Conservation (phyloP, 805 yeast species). For the Saccharomycopsis oosterbeekiorum region DNA sequence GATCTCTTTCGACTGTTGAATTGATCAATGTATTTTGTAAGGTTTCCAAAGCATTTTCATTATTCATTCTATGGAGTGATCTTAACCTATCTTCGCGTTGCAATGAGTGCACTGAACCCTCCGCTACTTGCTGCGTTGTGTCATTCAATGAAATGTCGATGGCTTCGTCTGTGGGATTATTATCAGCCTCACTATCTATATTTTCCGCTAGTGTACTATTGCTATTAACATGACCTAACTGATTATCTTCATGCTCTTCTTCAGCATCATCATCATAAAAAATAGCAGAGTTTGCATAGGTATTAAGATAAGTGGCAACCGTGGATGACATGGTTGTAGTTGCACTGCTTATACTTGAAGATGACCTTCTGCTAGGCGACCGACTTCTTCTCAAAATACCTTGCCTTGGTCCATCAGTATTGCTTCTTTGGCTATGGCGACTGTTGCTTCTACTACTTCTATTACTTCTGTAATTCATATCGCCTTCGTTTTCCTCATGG, state of each 20-base stretch:
- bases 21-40: conserved; percentile 9
- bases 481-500: background rate
- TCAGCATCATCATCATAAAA: conserved; percentile 1
- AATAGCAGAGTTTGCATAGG: background rate
- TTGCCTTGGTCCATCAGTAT: background rate
- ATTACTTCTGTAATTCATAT: background rate
- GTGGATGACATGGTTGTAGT: background rate
- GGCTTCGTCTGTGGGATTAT: background rate
- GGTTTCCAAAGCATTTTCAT: conserved; percentile 4
- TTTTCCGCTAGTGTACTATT: background rate
- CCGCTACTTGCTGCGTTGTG: background rate
- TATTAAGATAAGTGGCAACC: background rate
- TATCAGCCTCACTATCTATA: background rate
- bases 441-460: conserved; percentile 1
- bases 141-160: background rate
- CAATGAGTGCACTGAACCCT: background rate
- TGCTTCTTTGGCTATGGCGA: background rate
- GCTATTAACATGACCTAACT: background rate
- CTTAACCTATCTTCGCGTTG: background rate
- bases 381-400: conserved; percentile 15
- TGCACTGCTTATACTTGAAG: background rate
- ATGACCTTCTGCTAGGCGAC: background rate
- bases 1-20: conserved; percentile 5
- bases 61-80: background rate
- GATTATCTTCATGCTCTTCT: background rate